Percentiles rank a stretch among this genome's conserved stretches.
Evolutionary conservation across 208 protist species (phyloP).

Genomic region (Acanthamoeba culbertsoni): DNA sequence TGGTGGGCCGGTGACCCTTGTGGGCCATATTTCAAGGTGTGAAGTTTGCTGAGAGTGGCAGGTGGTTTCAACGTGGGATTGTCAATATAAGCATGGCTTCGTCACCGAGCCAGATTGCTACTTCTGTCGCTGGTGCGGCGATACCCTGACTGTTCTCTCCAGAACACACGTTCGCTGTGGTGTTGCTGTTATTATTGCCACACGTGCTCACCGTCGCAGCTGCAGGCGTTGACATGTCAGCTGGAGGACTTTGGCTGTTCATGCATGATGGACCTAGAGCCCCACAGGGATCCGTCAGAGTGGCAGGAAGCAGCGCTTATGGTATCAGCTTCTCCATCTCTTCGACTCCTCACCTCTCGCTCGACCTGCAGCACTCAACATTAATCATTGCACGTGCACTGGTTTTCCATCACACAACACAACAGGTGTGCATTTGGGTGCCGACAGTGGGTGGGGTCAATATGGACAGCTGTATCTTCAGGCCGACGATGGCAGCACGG

Average conservation of each 20-base stretch:
- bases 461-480: not conserved
- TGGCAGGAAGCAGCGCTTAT: not conserved
- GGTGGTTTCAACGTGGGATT: not conserved
- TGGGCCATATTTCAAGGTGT: not conserved
- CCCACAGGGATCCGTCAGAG: not conserved
- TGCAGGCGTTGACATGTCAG: not conserved
- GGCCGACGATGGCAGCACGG: not conserved
- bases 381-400: not conserved
- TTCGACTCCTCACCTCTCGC: not conserved
- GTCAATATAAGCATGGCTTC: not conserved
- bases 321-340: not conserved
- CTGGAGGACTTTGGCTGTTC: not conserved
- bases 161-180: no score
- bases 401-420: not conserved
- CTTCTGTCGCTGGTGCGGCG: not conserved
- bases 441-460: not conserved
- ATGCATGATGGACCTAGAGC: not conserved
- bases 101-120: not conserved
- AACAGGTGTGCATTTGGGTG: not conserved
- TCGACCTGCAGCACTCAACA: not conserved
- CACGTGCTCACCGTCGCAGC: no score
- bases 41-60: not conserved
- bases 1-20: not conserved
- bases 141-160: not conserved
- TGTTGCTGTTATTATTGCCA: no score